Percentiles rank a stretch among this genome's conserved stretches.
phyloP scores from a whole-genome alignment of 257 asterid genomes.

The Solanum neorickii region DNA sequence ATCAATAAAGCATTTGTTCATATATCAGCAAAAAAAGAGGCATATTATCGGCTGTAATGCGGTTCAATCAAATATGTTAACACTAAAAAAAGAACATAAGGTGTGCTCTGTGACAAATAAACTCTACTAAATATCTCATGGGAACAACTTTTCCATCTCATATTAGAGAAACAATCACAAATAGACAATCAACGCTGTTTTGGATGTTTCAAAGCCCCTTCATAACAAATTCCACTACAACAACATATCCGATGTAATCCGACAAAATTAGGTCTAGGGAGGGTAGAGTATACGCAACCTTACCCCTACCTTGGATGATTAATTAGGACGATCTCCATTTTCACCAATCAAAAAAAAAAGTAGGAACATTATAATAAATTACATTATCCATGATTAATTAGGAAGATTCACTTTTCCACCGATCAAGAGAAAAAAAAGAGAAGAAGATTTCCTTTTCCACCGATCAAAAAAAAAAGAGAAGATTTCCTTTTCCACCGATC shows the following conservation, averaged over 20 bases:
- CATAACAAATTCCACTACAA: background rate
- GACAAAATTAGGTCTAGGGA: background rate
- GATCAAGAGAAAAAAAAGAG: background rate
- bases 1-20: constrained; percentile 3
- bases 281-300: background rate
- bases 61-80: background rate
- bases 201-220: background rate
- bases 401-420: background rate
- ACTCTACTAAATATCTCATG: background rate
- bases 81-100: background rate
- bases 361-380: background rate
- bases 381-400: background rate
- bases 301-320: background rate
- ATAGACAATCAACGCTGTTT: background rate
- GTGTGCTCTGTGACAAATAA: background rate
- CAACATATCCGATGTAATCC: background rate
- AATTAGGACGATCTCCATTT: background rate
- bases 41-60: background rate
- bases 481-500: background rate
- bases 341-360: background rate
- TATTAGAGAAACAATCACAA: background rate
- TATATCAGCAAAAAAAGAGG: background rate
- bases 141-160: background rate
- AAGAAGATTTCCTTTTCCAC: background rate
- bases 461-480: background rate